phyloP scores from a whole-genome alignment of 2,329 filamentous ascomycete genomes.

The Paecilomyces fulvus region DNA sequence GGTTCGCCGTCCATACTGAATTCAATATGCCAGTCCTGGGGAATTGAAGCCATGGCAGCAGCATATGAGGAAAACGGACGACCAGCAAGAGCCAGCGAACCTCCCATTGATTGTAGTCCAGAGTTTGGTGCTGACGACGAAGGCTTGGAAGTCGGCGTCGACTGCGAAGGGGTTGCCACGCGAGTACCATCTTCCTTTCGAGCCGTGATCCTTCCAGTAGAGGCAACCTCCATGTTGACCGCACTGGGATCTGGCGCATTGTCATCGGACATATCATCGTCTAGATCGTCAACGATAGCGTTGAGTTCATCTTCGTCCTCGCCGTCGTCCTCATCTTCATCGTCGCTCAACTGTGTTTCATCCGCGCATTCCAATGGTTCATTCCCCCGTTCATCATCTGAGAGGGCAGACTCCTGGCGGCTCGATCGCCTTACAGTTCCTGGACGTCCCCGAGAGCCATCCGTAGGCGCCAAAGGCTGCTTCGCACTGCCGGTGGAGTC shows the following conservation, averaged over 20 bases:
- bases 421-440: constrained; percentile 53
- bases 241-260: constrained; percentile 74
- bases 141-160: constrained; percentile 37
- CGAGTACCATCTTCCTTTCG: constrained; percentile 86
- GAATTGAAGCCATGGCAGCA: constrained; percentile 67
- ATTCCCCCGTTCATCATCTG: constrained; percentile 54
- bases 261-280: constrained; percentile 71
- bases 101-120: constrained; percentile 12
- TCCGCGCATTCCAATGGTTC: constrained; percentile 85
- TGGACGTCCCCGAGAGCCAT: constrained; percentile 29
- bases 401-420: constrained; percentile 48
- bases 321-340: constrained; percentile 51
- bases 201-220: constrained; percentile 79
- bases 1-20: constrained; percentile 80
- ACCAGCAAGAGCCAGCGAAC: constrained; percentile 43
- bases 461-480: constrained; percentile 36
- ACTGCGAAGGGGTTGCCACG: constrained; percentile 70
- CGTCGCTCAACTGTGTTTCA: constrained; percentile 72
- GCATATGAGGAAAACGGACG: constrained; percentile 69
- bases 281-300: constrained; percentile 81
- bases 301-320: constrained; percentile 63
- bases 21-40: constrained; percentile 95
- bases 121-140: constrained; percentile 24
- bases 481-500: constrained; percentile 20
- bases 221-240: constrained; percentile 82